phyloP scores from a whole-genome alignment of 306 rosid genomes.

The Sesbania bispinosa region DNA sequence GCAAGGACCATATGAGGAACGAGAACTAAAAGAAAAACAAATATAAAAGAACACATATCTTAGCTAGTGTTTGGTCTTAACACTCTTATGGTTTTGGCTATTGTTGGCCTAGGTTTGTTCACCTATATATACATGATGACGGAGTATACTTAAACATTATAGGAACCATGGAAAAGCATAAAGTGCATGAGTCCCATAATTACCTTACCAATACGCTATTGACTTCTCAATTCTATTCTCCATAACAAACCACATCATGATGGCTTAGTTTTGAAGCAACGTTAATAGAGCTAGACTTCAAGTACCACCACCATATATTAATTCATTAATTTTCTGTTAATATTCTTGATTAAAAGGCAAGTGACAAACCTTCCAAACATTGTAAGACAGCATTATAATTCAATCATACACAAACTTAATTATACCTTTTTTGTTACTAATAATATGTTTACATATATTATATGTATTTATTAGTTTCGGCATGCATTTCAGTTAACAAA shows the following conservation, averaged over 20 bases:
- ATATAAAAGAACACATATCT: conserved; percentile 27
- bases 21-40: conserved; percentile 3
- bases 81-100: background rate
- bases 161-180: conserved; percentile 6
- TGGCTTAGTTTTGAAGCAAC: conserved; percentile 24
- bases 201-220: conserved; percentile 47
- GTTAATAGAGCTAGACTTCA: conserved; percentile 10
- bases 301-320: background rate
- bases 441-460: background rate
- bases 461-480: no score
- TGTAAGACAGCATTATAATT: background rate
- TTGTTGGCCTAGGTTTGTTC: background rate
- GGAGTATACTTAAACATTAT: background rate
- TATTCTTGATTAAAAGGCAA: background rate
- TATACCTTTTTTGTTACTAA: background rate
- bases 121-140: background rate
- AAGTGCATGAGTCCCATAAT: conserved; percentile 41
- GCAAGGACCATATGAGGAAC: background rate
- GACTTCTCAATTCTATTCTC: conserved; percentile 23
- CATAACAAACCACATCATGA: conserved; percentile 33
- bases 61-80: background rate
- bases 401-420: background rate
- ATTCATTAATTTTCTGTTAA: conserved; percentile 16
- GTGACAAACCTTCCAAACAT: background rate
- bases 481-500: no score